Base-by-base conservation (phyloP, 2,329 filamentous ascomycete genomes). In the Curvularia lunata region DNA sequence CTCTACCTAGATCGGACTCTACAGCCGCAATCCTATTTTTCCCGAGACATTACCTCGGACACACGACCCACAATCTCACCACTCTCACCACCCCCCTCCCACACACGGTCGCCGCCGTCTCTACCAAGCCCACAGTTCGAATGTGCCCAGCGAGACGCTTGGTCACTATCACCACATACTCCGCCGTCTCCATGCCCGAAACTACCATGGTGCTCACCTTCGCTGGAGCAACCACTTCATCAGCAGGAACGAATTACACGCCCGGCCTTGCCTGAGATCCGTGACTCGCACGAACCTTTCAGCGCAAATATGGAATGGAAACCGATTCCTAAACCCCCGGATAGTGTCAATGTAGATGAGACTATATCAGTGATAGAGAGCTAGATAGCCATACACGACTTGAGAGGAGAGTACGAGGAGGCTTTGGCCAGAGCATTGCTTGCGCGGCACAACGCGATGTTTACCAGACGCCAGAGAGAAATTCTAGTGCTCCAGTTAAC, bases 361-460 rank as follows among this genome's bases (percentile, higher is more conserved):
- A 25, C 43, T 6, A 16, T 45, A 6, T 27, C 10, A 16, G 12
- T 28, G 16, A 43, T 55, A 13, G 46, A 50, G 4, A 23, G 38
- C 0, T 46, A 55, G 27, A 45, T 38, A 7, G 52, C 32, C 1
- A 28, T 55, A 13, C 43, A 38, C 25, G 48, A 19, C 28, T 38
- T 55, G 12, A 27, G 46, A 19, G 52, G 38, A 5, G 18, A 25
- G 19, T 55, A 45, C n/a, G 52, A 55, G 12, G 23, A 43, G 8
- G 25, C 28, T 18, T 38, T 50, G 3, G 21, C 27, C 1, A 19
- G 52, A 4, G 40, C 12, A 4, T 27, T 55, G 3, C n/a, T 50
- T 10, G 38, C 18, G 0, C 25, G 46, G 16, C 50, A 50, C 8
- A 30, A 43, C 21, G 32, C 19, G 12, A 37, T 48, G 52, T 13